phyloP scores from a whole-genome alignment of 345 rosid species.

The Citrus inodora region DNA sequence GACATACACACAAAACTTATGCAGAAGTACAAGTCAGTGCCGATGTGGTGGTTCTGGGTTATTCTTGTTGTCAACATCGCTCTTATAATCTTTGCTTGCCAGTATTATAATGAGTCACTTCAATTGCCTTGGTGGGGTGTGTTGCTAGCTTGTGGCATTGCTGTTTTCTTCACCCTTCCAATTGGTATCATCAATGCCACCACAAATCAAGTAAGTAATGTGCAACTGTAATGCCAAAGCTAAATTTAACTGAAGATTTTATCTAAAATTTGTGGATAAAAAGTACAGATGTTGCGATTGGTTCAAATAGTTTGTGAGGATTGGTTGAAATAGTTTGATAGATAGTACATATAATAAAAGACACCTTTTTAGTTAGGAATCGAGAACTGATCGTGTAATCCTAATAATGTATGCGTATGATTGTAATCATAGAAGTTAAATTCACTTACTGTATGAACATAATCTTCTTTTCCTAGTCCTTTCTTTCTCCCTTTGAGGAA shows the following conservation, averaged over 20 bases:
- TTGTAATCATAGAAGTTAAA: too few relatives aligned
- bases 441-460: too few relatives aligned
- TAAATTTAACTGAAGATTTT: neutral
- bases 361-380: too few relatives aligned
- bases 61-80: constrained; percentile 52
- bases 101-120: constrained; percentile 55
- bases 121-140: constrained; percentile 97
- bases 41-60: constrained; percentile 71
- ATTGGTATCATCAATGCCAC: constrained; percentile 74
- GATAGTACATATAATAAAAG: too few relatives aligned
- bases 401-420: too few relatives aligned
- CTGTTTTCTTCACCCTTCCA: constrained; percentile 75
- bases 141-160: constrained; percentile 69
- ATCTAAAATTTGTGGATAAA: neutral
- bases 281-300: neutral
- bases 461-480: too few relatives aligned
- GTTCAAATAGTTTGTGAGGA: neutral
- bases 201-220: constrained; percentile 52
- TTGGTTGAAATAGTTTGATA: neutral
- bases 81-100: constrained; percentile 47
- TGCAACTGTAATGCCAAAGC: too few relatives aligned
- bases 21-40: constrained; percentile 66
- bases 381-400: too few relatives aligned
- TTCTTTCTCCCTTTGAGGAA: neutral
- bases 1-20: constrained; percentile 82